Base-by-base conservation (phyloP, 148 eudicot genomes). In the Camellia lanceoleosa region DNA sequence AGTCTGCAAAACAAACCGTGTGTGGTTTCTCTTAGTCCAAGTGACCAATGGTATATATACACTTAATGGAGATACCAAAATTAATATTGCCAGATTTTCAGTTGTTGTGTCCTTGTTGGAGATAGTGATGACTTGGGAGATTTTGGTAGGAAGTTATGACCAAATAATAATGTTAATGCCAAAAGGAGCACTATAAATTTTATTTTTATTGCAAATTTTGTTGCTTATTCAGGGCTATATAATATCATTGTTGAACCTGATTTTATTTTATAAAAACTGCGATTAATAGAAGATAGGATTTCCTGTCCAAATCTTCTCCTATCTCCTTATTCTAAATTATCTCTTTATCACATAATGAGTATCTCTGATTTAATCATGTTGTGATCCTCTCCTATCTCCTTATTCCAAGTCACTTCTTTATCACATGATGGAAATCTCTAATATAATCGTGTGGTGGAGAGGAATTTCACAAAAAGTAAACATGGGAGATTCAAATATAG, bases 21-120 rank as follows among this genome's bases (percentile, higher is more conserved):
- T 65, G 61, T 65, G 74, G 18, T 41, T 44, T 58, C 10, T n/a
- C 16, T 30, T 52, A 71, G 23, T 55, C 62, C 71, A 72, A 63
- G 73, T 74, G 78, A 65, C 54, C 71, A 18, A 51, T 63, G 71
- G 58, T 66, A 80, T 80, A 63, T 80, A 80, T 74, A 74, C 79
- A 55, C 63, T 54, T 46, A 23, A 44, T 68, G n/a, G 79, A 8
- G 79, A 75, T 56, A 56, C 47, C 67, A 61, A 75, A 74, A 55
- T 67, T 46, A 81, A 81, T 66, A 52, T 54, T 4, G 15, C 58
- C 58, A 76, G 72, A 74, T 66, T 44, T 68, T 44, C 66, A 56
- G 44, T 10, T 9, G n/a, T 6, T 75, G 9, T 23, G 30, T 67
- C 68, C 51, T 74, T 49, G 13, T 56, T 56, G 78, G 78, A 43